Conservation (phyloP, 768 basidiomycete species). For the Hortiboletus campestris region DNA sequence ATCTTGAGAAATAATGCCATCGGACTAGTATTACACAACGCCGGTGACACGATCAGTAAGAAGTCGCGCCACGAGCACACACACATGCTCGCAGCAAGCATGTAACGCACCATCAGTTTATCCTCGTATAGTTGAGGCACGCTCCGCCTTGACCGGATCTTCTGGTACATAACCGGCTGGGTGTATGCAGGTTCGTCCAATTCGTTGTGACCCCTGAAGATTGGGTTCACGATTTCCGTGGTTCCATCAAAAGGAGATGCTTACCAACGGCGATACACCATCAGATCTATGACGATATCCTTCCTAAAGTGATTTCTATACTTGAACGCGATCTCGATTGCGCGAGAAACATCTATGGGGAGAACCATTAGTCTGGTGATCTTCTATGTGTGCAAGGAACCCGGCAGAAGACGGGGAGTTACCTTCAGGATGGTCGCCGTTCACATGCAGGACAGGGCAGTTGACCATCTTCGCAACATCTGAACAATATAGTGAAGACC, state of each 20-base stretch:
- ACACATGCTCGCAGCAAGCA: neutral
- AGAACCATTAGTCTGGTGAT: neutral
- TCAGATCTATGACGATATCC: constrained; percentile 85
- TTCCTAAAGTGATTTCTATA: constrained; percentile 87
- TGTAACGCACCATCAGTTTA: constrained; percentile 59
- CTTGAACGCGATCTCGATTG: constrained; percentile 84
- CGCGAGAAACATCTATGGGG: constrained; percentile 74
- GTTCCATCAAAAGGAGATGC: constrained; percentile 12
- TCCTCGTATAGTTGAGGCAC: constrained; percentile 84
- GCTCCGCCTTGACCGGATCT: constrained; percentile 72
- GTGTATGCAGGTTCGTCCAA: constrained; percentile 86
- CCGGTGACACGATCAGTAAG: neutral
- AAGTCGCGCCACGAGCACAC: neutral
- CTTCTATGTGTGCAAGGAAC: neutral
- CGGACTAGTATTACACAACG: constrained; percentile 15
- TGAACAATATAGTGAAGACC: constrained; percentile 86
- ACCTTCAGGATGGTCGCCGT: constrained; percentile 90
- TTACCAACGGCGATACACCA: constrained; percentile 84
- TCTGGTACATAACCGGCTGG: constrained; percentile 87
- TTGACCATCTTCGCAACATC: constrained; percentile 90
- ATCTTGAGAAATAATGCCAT: constrained; percentile 44
- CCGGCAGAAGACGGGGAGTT: neutral
- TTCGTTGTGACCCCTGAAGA: constrained; percentile 79
- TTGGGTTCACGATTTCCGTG: neutral
- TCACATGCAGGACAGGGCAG: constrained; percentile 86